Evolutionary conservation across 2,329 filamentous ascomycete genomes (phyloP), one percentile per base, ranked within the genome.

Genomic region (Diaporthe australafricana): DNA sequence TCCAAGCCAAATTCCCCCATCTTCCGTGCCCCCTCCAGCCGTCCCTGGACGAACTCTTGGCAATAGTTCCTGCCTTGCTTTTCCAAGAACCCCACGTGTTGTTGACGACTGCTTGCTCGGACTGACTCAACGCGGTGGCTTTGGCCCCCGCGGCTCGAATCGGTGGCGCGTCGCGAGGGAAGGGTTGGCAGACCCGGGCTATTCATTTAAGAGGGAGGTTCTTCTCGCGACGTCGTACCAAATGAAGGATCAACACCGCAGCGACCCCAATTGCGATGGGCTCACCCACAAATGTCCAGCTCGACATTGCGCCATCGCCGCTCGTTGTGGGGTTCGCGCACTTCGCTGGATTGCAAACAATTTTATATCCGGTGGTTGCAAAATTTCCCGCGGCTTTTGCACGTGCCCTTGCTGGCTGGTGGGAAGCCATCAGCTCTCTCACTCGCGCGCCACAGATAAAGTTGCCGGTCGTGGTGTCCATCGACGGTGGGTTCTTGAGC

Each of bases 181-280:
- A 17, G 27, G 17, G 45, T 22, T n/a, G 9, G n/a, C 30, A 25
- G 42, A 30, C 42, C 20, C 20, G 12, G 60, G 60, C 60, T 63
- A 17, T 48, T 63, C 60, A 63, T 48, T 50, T 32, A 63, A 48
- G 25, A 48, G 12, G 11, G 25, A 63, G 5, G 27, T 3, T 11
- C 22, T 12, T 20, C 5, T 63, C 42, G 42, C 60, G 60, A 63
- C 60, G 60, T 48, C 42, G 60, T 20, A 32, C n/a, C 42, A 63
- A 63, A 63, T 63, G 60, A 63, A 63, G 60, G 60, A 63, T 63
- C 60, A 48, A 27, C 60, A 63, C 60, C 60, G 60, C 60, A 63
- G 42, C 57, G 60, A 12, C 42, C 40, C 42, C 60, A 48, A 63
- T 63, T 48, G 60, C 60, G 27, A 63, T 63, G 60, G 60, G 27